phyloP scores from a whole-genome alignment of 2,329 filamentous ascomycete species.

The Bipolaris gigantea region DNA sequence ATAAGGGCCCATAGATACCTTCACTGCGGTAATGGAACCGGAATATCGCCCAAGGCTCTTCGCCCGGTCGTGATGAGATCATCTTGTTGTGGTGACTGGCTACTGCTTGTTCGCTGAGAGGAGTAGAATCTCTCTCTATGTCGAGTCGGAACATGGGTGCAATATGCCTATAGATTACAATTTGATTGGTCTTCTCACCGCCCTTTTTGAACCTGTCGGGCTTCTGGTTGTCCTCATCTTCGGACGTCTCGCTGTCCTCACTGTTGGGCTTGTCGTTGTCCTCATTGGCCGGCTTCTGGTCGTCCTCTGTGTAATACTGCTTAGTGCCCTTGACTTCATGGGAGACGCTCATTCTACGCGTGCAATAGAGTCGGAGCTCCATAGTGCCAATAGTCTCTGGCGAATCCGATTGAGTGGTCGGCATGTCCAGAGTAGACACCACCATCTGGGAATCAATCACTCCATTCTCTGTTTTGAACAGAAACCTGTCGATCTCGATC shows the following conservation, averaged over 20 bases:
- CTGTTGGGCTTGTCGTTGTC: too few relatives aligned
- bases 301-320: constrained; percentile 15
- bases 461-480: constrained; percentile 17
- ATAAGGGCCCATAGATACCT: constrained; percentile 9
- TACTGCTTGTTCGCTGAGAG: constrained; percentile 8
- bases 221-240: too few relatives aligned
- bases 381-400: constrained; percentile 34
- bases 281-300: neutral
- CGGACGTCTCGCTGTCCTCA: too few relatives aligned
- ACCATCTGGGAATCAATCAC: constrained; percentile 91
- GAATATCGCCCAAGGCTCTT: constrained; percentile 45
- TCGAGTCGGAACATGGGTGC: constrained; percentile 27
- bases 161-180: constrained; percentile 19
- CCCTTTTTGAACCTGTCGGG: too few relatives aligned
- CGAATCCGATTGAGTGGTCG: constrained; percentile 6
- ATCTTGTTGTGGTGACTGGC: constrained; percentile 4
- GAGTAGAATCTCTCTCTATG: constrained; percentile 21
- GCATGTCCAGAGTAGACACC: constrained; percentile 68
- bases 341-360: constrained; percentile 23
- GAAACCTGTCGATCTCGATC: constrained; percentile 22
- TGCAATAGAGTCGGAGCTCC: constrained; percentile 36
- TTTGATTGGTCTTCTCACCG: neutral
- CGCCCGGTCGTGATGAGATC: constrained; percentile 32
- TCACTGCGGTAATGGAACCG: constrained; percentile 47
- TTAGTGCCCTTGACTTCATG: constrained; percentile 12